Evolutionary conservation across 75 land plant genomes (phyloP).

Genomic region (Pinus taeda): DNA sequence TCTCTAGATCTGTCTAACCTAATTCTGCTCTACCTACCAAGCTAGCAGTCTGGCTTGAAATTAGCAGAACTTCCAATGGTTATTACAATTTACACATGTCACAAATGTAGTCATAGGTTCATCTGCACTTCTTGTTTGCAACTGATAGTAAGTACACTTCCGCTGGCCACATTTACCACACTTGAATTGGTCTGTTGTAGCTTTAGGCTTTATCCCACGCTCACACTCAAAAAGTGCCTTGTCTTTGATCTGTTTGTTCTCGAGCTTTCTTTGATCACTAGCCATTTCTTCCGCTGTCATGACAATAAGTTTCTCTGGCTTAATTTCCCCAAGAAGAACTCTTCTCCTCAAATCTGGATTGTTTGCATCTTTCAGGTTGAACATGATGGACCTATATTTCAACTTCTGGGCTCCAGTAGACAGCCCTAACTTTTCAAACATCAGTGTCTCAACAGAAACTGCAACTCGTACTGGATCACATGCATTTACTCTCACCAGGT

Average conservation of each 20-base stretch:
- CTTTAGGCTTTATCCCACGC: constrained; percentile 52
- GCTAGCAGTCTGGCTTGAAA: too few relatives aligned
- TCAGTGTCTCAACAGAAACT: constrained; percentile 64
- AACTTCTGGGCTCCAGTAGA: constrained; percentile 62
- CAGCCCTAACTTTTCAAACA: constrained; percentile 70
- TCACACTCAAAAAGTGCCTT: constrained; percentile 90
- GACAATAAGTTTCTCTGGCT: constrained; percentile 43
- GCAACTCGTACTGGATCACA: constrained; percentile 75
- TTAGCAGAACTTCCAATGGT: constrained; percentile 92
- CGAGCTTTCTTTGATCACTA: constrained; percentile 68
- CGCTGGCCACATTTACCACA: constrained; percentile 81
- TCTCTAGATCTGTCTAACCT: too few relatives aligned
- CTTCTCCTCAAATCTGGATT: constrained; percentile 87
- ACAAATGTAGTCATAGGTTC: constrained; percentile 98
- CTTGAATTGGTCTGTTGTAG: constrained; percentile 86
- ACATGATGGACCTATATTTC: constrained; percentile 88
- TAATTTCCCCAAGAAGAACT: constrained; percentile 73
- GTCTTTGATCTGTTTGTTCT: constrained; percentile 74
- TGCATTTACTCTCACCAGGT: constrained; percentile 36
- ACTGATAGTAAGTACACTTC: constrained; percentile 77
- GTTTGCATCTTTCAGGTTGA: constrained; percentile 76
- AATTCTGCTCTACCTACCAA: too few relatives aligned
- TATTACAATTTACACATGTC: constrained; percentile 89
- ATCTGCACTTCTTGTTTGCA: constrained; percentile 97
- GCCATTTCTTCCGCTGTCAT: constrained; percentile 89